Evolutionary conservation across 768 basidiomycete genomes (phyloP), one percentile per base, ranked within the genome.

Genomic region (Chiua virens): DNA sequence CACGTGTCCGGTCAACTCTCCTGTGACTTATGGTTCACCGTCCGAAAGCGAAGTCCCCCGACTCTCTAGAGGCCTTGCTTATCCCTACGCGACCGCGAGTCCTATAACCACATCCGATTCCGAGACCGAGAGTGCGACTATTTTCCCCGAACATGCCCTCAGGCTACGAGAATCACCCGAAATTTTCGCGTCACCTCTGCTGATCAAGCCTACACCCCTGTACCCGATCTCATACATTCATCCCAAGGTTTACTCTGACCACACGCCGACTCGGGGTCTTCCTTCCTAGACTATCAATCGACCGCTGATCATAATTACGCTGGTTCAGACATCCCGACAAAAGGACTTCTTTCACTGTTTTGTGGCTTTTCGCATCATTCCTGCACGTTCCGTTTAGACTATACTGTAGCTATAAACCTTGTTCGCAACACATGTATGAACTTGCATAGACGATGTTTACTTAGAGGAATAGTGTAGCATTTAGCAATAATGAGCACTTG

Each of bases 121-220:
- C 5, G 47, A 44, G 35, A 53, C 43, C 46, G 46, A 38, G 17
- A 22, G 21, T 17, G 18, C 41, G 8, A 34, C 45, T 3, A 43
- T 41, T 25, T 42, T 55, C 30, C 18, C 43, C 6, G 35, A 39
- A 30, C 46, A 35, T 27, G n/a, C 41, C 9, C 20, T n/a, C n/a
- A n/a, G n/a, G n/a, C n/a, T 30, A 32, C 47, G 50, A 28, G 54
- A 49, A 43, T 36, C 56, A n/a, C 42, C 46, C 17, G 53, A 57
- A 34, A 27, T 50, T 27, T 40, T 49, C 34, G 45, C 52, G 38
- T 48, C 59, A 21, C 63, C 65, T 32, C 42, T 51, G 36, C 35
- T 71, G 22, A 48, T 70, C 51, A 65, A 49, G 47, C 69, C 67
- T 9, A 69, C 53, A 20, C 62, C 67, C 8, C 20, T 62, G 36